phyloP scores from a whole-genome alignment of 1,284 basidiomycete species.

The Apiotrichum montevideense region DNA sequence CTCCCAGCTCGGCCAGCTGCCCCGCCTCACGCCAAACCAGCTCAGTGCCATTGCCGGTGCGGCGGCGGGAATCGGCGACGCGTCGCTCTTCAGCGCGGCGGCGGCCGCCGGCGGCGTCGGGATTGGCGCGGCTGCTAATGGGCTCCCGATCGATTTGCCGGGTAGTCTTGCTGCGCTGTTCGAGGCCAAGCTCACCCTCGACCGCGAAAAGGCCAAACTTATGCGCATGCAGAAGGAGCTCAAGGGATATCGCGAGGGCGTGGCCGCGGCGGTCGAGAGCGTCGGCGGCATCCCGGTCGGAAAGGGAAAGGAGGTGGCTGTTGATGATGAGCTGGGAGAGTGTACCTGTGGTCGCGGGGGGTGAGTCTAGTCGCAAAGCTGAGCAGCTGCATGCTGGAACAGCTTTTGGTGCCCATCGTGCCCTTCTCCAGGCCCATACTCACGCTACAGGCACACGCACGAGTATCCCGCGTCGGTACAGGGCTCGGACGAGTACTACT shows the following conservation, averaged over 20 bases:
- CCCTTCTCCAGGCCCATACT: slow-evolving; percentile 1
- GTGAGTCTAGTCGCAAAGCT: slow-evolving; percentile 14
- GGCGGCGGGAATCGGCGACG: slow-evolving; percentile 36
- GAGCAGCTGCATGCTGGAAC: neutral
- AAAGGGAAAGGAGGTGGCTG: slow-evolving; percentile 31
- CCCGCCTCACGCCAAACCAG: slow-evolving; percentile 37
- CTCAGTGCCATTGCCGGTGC: slow-evolving; percentile 39
- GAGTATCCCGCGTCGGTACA: slow-evolving; percentile 23
- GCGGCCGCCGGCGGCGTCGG: neutral
- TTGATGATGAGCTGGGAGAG: slow-evolving; percentile 26
- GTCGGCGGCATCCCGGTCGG: neutral
- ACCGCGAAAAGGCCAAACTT: slow-evolving; percentile 45
- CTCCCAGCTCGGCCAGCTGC: slow-evolving; percentile 30
- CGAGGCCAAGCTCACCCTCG: slow-evolving; percentile 44
- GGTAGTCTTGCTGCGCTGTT: slow-evolving; percentile 44
- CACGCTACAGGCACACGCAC: slow-evolving; percentile 11
- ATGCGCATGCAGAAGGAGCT: slow-evolving; percentile 45
- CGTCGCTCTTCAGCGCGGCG: slow-evolving; percentile 18
- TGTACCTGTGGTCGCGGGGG: slow-evolving; percentile 37
- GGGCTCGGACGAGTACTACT: slow-evolving; percentile 31
- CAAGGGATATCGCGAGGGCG: slow-evolving; percentile 39
- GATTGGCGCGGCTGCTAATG: neutral
- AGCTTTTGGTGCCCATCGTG: too few species aligned
- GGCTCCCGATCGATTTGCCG: slow-evolving; percentile 37
- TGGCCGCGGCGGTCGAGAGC: slow-evolving; percentile 17